Percentiles rank a stretch among this genome's conserved stretches.
These are phyloP conservation scores for Cubamyces lactineus DNA, from an alignment of 768 basidiomycete genomes.

Conservation along the genomic window DNA sequence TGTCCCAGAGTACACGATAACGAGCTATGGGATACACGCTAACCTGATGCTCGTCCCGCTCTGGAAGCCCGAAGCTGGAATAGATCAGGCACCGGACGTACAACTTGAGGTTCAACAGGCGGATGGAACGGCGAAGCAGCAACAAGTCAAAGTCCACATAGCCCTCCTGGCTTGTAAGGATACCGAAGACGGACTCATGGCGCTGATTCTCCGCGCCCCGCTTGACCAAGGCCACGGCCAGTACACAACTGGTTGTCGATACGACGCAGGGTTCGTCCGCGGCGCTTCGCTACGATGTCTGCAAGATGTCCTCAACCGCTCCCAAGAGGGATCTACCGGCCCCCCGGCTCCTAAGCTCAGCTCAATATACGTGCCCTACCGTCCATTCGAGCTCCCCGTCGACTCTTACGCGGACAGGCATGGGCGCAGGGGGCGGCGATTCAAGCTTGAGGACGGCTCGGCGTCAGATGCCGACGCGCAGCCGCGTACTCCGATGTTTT, in stretches of 20 bases:
- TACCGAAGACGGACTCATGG: constrained; percentile 1
- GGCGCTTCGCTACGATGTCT: constrained; percentile 5
- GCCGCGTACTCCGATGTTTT: neutral
- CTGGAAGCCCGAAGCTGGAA: neutral
- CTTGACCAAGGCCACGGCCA: neutral
- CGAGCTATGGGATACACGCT: constrained; percentile 16
- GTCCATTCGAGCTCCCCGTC: constrained; percentile 7
- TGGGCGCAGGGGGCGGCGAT: neutral
- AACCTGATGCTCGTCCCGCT: neutral
- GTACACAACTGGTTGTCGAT: constrained; percentile 7
- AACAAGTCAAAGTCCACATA: neutral
- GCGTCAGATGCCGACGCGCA: neutral
- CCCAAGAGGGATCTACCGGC: neutral
- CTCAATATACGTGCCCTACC: constrained; percentile 5
- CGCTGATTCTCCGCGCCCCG: neutral
- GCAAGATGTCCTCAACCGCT: neutral
- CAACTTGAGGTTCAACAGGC: neutral
- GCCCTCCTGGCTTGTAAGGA: constrained; percentile 5
- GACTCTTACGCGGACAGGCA: neutral
- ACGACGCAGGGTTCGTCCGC: constrained; percentile 6
- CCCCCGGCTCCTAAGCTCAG: neutral
- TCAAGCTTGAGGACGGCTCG: neutral
- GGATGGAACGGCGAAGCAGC: neutral
- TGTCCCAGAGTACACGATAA: constrained; percentile 4
- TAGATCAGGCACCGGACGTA: neutral